Conservation (phyloP, 139 green algal species). For the Desmodesmus armatus region DNA sequence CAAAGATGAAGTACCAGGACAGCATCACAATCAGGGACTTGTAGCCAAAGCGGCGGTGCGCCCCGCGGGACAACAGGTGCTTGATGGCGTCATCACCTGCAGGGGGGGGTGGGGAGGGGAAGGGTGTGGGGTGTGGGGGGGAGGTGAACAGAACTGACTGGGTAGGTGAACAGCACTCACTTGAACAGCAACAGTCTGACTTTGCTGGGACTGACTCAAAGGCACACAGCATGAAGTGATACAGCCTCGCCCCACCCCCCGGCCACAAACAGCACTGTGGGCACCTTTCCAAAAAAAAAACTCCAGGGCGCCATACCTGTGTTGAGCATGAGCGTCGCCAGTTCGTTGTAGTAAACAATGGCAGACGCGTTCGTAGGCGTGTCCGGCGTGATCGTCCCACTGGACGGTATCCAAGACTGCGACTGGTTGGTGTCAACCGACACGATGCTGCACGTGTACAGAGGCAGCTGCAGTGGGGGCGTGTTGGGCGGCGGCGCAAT, state of each 20-base stretch:
- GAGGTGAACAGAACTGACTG: too few species aligned
- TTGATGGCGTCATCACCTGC: conserved; percentile 86
- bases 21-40: conserved; percentile 75
- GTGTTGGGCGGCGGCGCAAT: conserved; percentile 25
- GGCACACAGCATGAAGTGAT: neutral
- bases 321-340: conserved; percentile 84
- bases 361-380: conserved; percentile 40
- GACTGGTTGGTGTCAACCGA: neutral
- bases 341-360: conserved; percentile 84
- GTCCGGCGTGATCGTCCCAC: conserved; percentile 46
- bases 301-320: too few species aligned
- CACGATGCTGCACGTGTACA: conserved; percentile 74
- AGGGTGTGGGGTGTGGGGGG: neutral
- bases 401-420: conserved; percentile 38
- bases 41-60: conserved; percentile 89
- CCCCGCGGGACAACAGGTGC: conserved; percentile 84
- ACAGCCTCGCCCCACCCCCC: too few species aligned
- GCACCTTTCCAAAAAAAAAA: too few species aligned
- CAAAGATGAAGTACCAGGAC: conserved; percentile 65
- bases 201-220: neutral
- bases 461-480: conserved; percentile 65
- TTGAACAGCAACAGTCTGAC: neutral
- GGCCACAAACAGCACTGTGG: too few species aligned
- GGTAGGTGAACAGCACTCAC: too few species aligned
- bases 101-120: neutral